Conservation (phyloP, 805 yeast species). For the Ogataea sp. region DNA sequence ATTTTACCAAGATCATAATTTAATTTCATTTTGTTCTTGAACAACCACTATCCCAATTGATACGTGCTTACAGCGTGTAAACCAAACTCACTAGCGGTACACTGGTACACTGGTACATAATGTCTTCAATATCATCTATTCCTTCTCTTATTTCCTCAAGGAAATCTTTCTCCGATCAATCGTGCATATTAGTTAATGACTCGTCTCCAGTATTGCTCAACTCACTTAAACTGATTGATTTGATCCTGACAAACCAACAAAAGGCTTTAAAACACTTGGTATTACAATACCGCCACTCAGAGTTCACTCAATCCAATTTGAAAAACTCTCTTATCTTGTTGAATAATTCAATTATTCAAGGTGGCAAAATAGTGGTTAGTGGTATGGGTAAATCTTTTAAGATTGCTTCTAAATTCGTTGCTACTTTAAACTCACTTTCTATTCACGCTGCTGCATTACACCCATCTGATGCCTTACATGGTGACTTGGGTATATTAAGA, state of each 20-base stretch:
- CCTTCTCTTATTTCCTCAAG: not conserved
- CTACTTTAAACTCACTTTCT: conserved; percentile 76
- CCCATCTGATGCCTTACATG: conserved; percentile 86
- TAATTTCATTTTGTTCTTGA: too few relatives aligned
- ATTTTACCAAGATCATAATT: too few relatives aligned
- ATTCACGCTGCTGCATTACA: conserved; percentile 62
- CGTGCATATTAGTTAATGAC: not conserved
- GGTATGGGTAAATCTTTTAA: conserved; percentile 85
- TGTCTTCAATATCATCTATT: not conserved
- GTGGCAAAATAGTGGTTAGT: conserved; percentile 66
- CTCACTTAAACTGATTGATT: conserved; percentile 25
- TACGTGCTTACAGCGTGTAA: too few relatives aligned
- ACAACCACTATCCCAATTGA: too few relatives aligned
- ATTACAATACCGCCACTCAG: conserved; percentile 35
- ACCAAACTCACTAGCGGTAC: too few relatives aligned
- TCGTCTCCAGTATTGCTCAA: conserved; percentile 9
- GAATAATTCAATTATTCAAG: conserved; percentile 31
- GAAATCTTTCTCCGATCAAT: not conserved
- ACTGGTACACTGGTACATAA: not conserved
- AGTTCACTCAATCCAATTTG: conserved; percentile 37
- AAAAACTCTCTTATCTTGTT: conserved; percentile 34
- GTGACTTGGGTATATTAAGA: conserved; percentile 71
- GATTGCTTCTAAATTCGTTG: conserved; percentile 70
- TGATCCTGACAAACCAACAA: conserved; percentile 37
- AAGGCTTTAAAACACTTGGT: conserved; percentile 39